Evolutionary conservation across 2,329 filamentous ascomycete genomes (phyloP).

Genomic region (Diplocarpon mali): DNA sequence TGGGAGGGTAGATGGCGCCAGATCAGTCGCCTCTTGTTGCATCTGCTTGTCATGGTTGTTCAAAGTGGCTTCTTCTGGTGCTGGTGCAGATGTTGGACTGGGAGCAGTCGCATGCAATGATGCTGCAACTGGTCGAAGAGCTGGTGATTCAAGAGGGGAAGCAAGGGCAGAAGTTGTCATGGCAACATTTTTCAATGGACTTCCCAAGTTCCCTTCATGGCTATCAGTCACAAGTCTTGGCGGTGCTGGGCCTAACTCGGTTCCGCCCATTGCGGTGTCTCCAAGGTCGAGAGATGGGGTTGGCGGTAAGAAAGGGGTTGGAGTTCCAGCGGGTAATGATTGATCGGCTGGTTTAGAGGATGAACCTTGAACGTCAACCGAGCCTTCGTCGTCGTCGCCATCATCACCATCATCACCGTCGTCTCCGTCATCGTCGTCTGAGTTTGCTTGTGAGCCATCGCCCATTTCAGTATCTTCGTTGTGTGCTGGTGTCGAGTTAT

Average conservation of each 20-base stretch:
- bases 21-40: constrained; percentile 10
- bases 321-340: constrained; percentile 11
- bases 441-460: constrained; percentile 22
- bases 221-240: constrained; percentile 10
- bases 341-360: constrained; percentile 23
- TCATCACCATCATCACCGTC: constrained; percentile 32
- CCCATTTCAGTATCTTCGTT: constrained; percentile 27
- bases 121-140: neutral
- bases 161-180: constrained; percentile 21
- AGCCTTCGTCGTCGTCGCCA: constrained; percentile 39
- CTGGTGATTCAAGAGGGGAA: constrained; percentile 18
- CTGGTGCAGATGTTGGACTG: neutral
- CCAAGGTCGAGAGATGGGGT: constrained; percentile 8
- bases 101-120: constrained; percentile 1
- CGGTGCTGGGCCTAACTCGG: constrained; percentile 7
- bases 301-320: constrained; percentile 7
- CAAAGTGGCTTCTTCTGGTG: neutral
- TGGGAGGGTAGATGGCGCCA: constrained; percentile 11
- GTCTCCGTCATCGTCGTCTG: constrained; percentile 25
- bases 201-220: constrained; percentile 18
- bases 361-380: constrained; percentile 22
- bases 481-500: constrained; percentile 6
- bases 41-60: constrained; percentile 13
- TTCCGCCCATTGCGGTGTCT: constrained; percentile 12
- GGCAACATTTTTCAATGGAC: constrained; percentile 24